Percentiles rank a stretch among this genome's conserved stretches.
Evolutionary conservation across 139 green algal genomes (phyloP).

Genomic region (Mychonastes homosphaera): DNA sequence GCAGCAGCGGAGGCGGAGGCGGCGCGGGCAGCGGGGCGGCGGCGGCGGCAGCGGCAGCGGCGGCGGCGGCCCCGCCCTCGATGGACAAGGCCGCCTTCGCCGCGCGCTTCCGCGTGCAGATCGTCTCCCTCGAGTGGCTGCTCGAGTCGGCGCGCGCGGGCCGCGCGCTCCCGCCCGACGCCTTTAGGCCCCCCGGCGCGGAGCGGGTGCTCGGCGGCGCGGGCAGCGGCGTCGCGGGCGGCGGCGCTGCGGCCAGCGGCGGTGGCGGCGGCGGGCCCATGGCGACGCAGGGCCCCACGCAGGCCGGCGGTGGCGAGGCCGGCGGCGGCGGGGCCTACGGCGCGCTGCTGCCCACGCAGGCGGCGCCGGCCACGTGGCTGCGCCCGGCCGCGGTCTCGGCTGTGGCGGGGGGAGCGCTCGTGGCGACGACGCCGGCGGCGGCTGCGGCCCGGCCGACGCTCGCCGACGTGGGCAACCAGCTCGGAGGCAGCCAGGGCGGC

Average conservation of each 20-base stretch:
- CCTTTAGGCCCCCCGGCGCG: constrained; percentile 1
- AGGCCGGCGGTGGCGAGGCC: too few species aligned
- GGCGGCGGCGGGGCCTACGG: too few species aligned
- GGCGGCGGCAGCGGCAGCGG: constrained; percentile 2
- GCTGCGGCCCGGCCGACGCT: too few species aligned
- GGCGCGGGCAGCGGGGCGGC: not conserved
- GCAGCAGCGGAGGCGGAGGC: not conserved
- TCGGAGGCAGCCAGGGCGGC: too few species aligned
- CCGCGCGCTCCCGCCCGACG: not conserved
- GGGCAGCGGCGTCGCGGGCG: not conserved
- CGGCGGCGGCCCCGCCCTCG: not conserved
- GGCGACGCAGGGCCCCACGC: not conserved
- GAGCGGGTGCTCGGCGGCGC: not conserved
- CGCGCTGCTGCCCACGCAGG: too few species aligned
- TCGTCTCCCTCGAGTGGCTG: constrained; percentile 12
- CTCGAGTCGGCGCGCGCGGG: constrained; percentile 8
- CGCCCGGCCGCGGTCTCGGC: too few species aligned
- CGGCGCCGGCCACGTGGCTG: too few species aligned
- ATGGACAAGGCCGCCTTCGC: constrained; percentile 8
- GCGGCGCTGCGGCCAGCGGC: not conserved
- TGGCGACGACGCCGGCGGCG: too few species aligned
- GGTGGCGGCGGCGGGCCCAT: constrained; percentile 1
- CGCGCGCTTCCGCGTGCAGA: not conserved
- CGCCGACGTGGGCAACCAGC: too few species aligned
- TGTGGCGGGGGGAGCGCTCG: too few species aligned